These are phyloP conservation scores for Aspergillus wentii DNA, from an alignment of 495 filamentous ascomycete species.

Conservation along the genomic window DNA sequence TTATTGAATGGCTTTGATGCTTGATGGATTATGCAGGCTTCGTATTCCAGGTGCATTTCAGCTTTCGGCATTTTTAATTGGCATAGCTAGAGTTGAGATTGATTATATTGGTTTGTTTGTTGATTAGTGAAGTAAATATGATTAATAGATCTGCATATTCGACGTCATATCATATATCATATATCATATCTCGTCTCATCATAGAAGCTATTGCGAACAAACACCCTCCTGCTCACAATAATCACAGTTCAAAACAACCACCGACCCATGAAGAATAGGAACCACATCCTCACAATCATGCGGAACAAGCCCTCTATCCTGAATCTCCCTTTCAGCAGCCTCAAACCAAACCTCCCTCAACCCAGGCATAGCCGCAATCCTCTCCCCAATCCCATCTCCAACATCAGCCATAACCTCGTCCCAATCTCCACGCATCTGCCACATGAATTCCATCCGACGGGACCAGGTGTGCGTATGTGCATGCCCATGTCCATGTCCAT, in stretches of 20 bases:
- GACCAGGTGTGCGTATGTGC: constrained; percentile 19
- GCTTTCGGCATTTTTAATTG: constrained; percentile 1
- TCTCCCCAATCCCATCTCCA: not conserved
- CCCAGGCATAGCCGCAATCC: not conserved
- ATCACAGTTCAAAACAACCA: constrained; percentile 13
- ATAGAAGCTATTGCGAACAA: constrained; percentile 1
- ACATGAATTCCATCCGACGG: constrained; percentile 22
- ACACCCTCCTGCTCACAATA: constrained; percentile 10
- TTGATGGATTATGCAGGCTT: not conserved
- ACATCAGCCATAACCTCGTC: constrained; percentile 13
- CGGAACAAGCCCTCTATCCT: constrained; percentile 16
- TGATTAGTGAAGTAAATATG: too few relatives aligned
- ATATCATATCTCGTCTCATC: not conserved
- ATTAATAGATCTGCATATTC: too few relatives aligned
- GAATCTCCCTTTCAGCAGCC: constrained; percentile 20
- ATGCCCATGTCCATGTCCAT: too few relatives aligned
- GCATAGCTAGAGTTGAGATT: constrained; percentile 7
- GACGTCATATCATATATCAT: constrained; percentile 2
- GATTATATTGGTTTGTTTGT: too few relatives aligned
- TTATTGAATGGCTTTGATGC: constrained; percentile 17
- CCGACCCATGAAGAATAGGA: constrained; percentile 19
- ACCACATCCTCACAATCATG: constrained; percentile 18
- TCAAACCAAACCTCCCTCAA: constrained; percentile 23
- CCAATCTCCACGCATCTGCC: constrained; percentile 21
- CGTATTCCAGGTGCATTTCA: not conserved